Evolutionary conservation across 208 protist genomes (phyloP), one percentile per base, ranked within the genome.

Genomic region (Crithidia fasciculata): DNA sequence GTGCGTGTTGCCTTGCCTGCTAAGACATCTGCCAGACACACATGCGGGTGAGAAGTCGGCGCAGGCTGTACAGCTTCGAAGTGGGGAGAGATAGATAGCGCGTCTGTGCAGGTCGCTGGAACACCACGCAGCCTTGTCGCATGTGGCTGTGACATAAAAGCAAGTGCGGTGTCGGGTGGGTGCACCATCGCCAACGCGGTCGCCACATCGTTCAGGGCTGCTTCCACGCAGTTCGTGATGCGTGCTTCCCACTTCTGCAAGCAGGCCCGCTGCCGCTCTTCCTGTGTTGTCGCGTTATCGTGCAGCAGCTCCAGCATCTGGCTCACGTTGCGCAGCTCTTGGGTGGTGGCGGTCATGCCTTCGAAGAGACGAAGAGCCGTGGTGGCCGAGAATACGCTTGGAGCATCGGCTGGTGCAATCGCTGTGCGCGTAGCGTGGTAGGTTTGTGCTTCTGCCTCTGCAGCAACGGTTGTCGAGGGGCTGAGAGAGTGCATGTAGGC

Each of bases 271-370:
- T 80, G 52, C 10, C 62, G 68, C 19, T 12, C 47, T 10, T 61
- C 75, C 10, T 74, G 76, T 0, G 63, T 50, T 12, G 40, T 63
- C 43, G 72, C 67, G 18, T 84, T 74, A 0, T 76, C 52, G 3
- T 60, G 67, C 64, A 88, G 63, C 59, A 84, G 79, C 43, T 90
- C 85, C 6, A 94, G 73, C 39, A 94, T 47, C 0, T 57, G 12
- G 8, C 66, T 70, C 5, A 94, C 54, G 68, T 90, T 94, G 15
- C 78, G 75, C 60, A 92, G 81, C 53, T 89, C 80, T 16, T 80
- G 82, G 6, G 62, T 52, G 2, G 87, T 62, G 10, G 56, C 19
- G 37, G 36, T 7, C 57, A 87, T 44, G 18, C 43, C 65, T 36
- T 54, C 52, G 9, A 83, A 43, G n/a, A 64, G 58, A 5, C 57